These are phyloP conservation scores for Penicillium sp. DNA, from an alignment of 2,329 filamentous ascomycete species.

Conservation along the genomic window DNA sequence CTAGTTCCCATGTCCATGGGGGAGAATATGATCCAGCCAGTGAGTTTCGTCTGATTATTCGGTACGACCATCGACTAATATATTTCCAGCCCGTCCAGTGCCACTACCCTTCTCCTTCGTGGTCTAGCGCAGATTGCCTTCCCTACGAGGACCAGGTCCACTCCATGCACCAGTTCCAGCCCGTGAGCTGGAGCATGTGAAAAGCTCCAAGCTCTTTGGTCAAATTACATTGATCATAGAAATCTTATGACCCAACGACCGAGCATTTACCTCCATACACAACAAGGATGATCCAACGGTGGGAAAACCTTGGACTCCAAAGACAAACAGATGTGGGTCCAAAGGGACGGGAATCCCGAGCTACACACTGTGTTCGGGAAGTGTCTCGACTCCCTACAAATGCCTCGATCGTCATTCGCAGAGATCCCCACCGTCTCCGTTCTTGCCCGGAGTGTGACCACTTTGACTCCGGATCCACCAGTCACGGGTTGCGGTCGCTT, in stretches of 20 bases:
- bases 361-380: not conserved
- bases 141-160: conserved; percentile 25
- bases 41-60: conserved; percentile 27
- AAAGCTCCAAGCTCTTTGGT: not conserved
- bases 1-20: conserved; percentile 36
- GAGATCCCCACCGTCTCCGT: not conserved
- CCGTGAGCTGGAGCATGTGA: conserved; percentile 17
- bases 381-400: not conserved
- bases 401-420: not conserved
- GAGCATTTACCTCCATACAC: not conserved
- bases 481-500: not conserved
- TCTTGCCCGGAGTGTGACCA: not conserved
- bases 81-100: conserved; percentile 17
- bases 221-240: not conserved
- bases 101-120: conserved; percentile 26
- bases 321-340: not conserved
- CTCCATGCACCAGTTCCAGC: conserved; percentile 22
- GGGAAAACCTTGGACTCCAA: not conserved
- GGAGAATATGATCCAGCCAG: conserved; percentile 38
- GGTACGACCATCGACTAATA: conserved; percentile 41
- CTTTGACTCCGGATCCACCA: not conserved
- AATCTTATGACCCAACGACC: not conserved
- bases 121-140: conserved; percentile 24
- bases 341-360: not conserved
- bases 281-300: not conserved